Base-by-base conservation (phyloP, 2,329 filamentous ascomycete genomes). In the Alternaria sp. region DNA sequence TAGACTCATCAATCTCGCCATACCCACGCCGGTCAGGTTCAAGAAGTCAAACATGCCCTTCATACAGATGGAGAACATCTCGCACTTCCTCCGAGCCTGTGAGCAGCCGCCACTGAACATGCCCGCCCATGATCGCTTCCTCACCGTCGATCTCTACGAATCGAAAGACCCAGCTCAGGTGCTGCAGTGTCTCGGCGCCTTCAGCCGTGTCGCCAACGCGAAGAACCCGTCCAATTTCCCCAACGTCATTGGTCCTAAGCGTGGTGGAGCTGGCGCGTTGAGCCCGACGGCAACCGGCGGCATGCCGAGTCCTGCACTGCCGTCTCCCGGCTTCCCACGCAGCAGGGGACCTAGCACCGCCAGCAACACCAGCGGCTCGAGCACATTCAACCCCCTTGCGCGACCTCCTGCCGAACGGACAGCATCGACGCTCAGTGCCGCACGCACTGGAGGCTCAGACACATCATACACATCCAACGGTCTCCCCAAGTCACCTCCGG, bases 61-160 rank as follows among this genome's bases (percentile, higher is more conserved):
- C 78, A 95, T 98, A 44, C 96, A 99, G 81, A 98, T 98, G 94
- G 96, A 99, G 81, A 99, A 99, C 79, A 97, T 99, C 76, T 96
- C 94, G 5, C 93, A 97, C 77, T 99, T 97, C 82, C 88, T 99
- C 57, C 89, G 88, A 75, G 93, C 93, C 63, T 97, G 94, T 83
- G 92, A 97, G 81, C 84, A 88, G 54, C 88, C 92, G 25, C 96
- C 96, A 0, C 84, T 99, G 56, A 94, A 90, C 80, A 89, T 99
- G 63, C 93, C 93, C 61, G 90, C 94, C 49, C 96, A 99, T 83
- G 96, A 99, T 81, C 90, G 94, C 70, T 99, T 99, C 82, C 89
- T 98, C 65, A 99, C 96, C 6, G 95, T 99, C 78, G 96, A 99
- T 81, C 86, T 99, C 51, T 99, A 91, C 84, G 96, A 99, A 81